Evolutionary conservation across 352 stramenopile species (phyloP).

Genomic region (Sclerospora graminicola): DNA sequence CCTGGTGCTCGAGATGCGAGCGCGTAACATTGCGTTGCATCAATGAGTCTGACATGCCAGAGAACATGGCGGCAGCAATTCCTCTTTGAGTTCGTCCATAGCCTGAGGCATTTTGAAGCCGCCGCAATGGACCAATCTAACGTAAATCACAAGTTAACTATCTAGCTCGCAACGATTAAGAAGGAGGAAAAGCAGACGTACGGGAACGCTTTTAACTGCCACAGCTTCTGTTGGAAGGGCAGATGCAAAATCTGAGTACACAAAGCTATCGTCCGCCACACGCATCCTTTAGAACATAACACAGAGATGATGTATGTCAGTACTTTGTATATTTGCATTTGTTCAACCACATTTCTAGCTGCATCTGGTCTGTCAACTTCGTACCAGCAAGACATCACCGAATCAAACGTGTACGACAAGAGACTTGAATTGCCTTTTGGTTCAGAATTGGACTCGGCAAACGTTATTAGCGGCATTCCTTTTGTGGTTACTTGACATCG

Average conservation of each 20-base stretch:
- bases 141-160: background rate
- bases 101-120: conserved; percentile 72
- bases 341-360: no score
- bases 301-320: background rate
- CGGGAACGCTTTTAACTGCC: conserved; percentile 46
- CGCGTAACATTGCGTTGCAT: conserved; percentile 76
- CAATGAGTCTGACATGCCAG: conserved; percentile 54
- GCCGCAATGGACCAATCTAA: conserved; percentile 62
- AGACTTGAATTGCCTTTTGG: conserved; percentile 41
- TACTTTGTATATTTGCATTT: conserved; percentile 1
- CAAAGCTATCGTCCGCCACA: conserved; percentile 75
- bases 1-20: conserved; percentile 76
- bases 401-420: conserved; percentile 74
- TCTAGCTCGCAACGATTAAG: background rate
- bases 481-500: conserved; percentile 56
- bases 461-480: conserved; percentile 75
- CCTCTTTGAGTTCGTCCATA: conserved; percentile 60
- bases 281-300: conserved; percentile 52
- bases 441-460: conserved; percentile 51
- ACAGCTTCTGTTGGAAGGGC: conserved; percentile 66
- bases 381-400: conserved; percentile 62
- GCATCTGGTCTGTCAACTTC: no score
- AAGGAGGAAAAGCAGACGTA: conserved; percentile 16
- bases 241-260: conserved; percentile 78
- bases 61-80: conserved; percentile 59